A percentile compares a stretch with the other conserved stretches of the same genome.
phyloP scores from a whole-genome alignment of 2,329 filamentous ascomycete species.

The Aspergillus ibericus region DNA sequence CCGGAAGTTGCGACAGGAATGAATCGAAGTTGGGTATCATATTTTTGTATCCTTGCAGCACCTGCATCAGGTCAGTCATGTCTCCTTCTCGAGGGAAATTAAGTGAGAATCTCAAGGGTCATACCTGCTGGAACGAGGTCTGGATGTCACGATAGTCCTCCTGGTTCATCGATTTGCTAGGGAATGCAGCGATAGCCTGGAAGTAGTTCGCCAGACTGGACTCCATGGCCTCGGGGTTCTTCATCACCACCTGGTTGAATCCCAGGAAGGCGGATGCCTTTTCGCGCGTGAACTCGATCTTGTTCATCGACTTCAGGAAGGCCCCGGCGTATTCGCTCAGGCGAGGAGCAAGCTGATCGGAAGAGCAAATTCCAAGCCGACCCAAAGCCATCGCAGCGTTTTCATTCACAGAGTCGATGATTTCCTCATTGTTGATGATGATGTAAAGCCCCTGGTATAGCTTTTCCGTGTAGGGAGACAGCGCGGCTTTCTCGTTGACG shows the following conservation, averaged over 20 bases:
- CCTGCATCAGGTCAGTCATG: constrained; percentile 25
- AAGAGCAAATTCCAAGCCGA: constrained; percentile 76
- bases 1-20: constrained; percentile 45
- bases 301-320: constrained; percentile 78
- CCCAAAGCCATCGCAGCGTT: constrained; percentile 94
- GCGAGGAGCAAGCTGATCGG: constrained; percentile 73
- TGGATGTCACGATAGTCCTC: constrained; percentile 63
- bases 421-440: constrained; percentile 80
- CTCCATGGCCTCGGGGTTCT: constrained; percentile 91
- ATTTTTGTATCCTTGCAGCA: constrained; percentile 49
- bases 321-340: constrained; percentile 76
- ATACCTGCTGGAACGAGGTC: constrained; percentile 73
- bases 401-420: constrained; percentile 84
- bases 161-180: constrained; percentile 60
- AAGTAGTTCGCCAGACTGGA: constrained; percentile 80
- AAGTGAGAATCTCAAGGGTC: constrained; percentile 23
- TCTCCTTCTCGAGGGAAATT: background rate
- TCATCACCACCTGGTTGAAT: constrained; percentile 79
- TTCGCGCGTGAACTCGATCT: constrained; percentile 85
- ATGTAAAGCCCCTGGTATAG: constrained; percentile 74
- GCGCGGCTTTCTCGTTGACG: constrained; percentile 69
- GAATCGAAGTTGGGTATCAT: constrained; percentile 50
- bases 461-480: constrained; percentile 74
- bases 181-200: constrained; percentile 72
- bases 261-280: constrained; percentile 92